Percentiles rank a stretch among this genome's conserved stretches.
Evolutionary conservation across 176 grass and related monocot genomes (phyloP).

Genomic region (Eragrostis curvula): DNA sequence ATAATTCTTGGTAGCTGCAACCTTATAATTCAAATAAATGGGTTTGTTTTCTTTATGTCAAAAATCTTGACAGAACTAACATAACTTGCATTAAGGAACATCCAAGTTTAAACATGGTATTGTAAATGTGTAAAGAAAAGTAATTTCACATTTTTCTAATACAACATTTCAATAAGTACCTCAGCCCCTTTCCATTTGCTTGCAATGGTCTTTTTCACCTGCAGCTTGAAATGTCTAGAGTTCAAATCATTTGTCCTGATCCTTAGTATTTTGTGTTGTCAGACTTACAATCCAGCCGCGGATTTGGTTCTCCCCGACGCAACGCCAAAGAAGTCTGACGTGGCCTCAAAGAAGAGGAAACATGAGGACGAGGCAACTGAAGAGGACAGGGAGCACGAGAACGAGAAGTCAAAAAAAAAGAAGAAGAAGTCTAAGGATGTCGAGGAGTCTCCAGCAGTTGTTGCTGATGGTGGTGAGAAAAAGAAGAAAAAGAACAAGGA

Average conservation of each 20-base stretch:
- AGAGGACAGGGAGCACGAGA: slow-evolving; percentile 31
- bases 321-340: slow-evolving; percentile 47
- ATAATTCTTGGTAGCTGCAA: background rate
- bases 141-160: background rate
- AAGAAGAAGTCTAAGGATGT: slow-evolving; percentile 33
- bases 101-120: background rate
- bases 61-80: background rate
- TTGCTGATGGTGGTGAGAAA: slow-evolving; percentile 38
- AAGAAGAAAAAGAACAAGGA: slow-evolving; percentile 69
- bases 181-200: background rate
- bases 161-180: background rate
- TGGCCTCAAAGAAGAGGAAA: slow-evolving; percentile 65
- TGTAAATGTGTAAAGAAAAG: background rate
- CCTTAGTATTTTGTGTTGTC: slow-evolving; percentile 24
- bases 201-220: background rate
- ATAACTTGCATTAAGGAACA: background rate
- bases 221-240: background rate
- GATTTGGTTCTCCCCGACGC: slow-evolving; percentile 65
- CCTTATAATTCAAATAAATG: no score
- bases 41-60: slow-evolving; percentile 8
- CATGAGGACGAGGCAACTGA: slow-evolving; percentile 25
- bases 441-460: slow-evolving; percentile 16
- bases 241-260: background rate
- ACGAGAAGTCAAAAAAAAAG: slow-evolving; percentile 56
- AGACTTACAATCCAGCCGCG: slow-evolving; percentile 83